phyloP scores from a whole-genome alignment of 768 basidiomycete genomes.

The Auricularia auricula-judae region DNA sequence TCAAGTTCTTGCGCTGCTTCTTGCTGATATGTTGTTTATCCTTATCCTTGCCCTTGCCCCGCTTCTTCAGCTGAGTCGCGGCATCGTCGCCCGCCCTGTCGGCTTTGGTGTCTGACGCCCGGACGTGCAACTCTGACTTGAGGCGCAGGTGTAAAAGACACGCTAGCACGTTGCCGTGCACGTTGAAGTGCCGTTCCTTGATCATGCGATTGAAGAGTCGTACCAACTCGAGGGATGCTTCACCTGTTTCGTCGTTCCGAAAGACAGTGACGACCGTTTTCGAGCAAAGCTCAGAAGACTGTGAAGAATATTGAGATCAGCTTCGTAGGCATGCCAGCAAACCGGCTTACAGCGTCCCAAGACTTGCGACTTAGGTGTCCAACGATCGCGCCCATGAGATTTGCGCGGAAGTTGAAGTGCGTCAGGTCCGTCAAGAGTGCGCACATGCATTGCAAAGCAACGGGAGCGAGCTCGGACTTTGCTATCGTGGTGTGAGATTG shows the following conservation, averaged over 20 bases:
- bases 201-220: constrained; percentile 91
- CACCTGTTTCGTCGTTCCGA: constrained; percentile 68
- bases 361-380: constrained; percentile 71
- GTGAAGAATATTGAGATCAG: constrained; percentile 5
- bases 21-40: constrained; percentile 78
- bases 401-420: constrained; percentile 94
- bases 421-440: constrained; percentile 70
- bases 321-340: not conserved
- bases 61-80: constrained; percentile 23
- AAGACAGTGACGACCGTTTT: constrained; percentile 75
- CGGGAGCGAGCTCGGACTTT: constrained; percentile 52
- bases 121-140: constrained; percentile 71
- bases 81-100: constrained; percentile 35
- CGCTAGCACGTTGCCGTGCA: constrained; percentile 80
- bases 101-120: constrained; percentile 59
- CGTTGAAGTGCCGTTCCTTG: constrained; percentile 82
- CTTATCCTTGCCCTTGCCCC: constrained; percentile 41
- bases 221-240: constrained; percentile 76
- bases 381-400: constrained; percentile 83
- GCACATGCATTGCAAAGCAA: constrained; percentile 79
- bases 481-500: constrained; percentile 29
- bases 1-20: constrained; percentile 74
- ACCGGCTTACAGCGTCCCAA: constrained; percentile 70
- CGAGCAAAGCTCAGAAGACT: constrained; percentile 83
- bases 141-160: constrained; percentile 80